Percentiles rank a stretch among this genome's conserved stretches.
These are phyloP conservation scores for Begonia peltatifolia DNA, from an alignment of 306 rosid genomes.

Conservation along the genomic window DNA sequence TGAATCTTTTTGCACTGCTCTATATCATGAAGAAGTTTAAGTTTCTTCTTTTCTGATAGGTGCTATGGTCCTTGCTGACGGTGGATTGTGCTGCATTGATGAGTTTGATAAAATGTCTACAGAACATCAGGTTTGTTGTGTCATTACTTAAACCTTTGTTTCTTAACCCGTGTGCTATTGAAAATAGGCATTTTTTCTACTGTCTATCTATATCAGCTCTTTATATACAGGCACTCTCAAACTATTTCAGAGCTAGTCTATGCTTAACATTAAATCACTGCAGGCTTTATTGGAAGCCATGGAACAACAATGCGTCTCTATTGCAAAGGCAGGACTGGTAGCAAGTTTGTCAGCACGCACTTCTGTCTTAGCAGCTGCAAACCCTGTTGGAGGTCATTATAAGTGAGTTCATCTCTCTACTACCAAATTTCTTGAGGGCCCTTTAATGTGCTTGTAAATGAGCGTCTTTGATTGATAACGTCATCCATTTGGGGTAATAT, in stretches of 20 bases:
- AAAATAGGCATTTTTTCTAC: no score
- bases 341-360: constrained; percentile 96
- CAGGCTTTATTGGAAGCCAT: constrained; percentile 90
- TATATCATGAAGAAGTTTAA: background rate
- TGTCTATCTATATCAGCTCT: no score
- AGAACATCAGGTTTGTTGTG: constrained; percentile 85
- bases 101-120: constrained; percentile 88
- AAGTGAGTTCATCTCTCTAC: constrained; percentile 30
- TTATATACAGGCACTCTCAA: no score
- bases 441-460: background rate
- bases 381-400: constrained; percentile 94
- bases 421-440: background rate
- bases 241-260: constrained; percentile 7
- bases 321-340: constrained; percentile 92
- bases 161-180: constrained; percentile 5
- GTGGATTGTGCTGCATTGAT: constrained; percentile 92
- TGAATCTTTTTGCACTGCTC: constrained; percentile 1
- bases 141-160: constrained; percentile 11
- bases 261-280: constrained; percentile 10
- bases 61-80: constrained; percentile 92
- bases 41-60: constrained; percentile 28
- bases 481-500: background rate
- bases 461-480: constrained; percentile 2
- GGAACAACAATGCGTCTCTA: constrained; percentile 98
- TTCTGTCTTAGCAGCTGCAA: constrained; percentile 91